phyloP scores from a whole-genome alignment of 192 early-diverging fungal species.

The Gonapodya prolifera region DNA sequence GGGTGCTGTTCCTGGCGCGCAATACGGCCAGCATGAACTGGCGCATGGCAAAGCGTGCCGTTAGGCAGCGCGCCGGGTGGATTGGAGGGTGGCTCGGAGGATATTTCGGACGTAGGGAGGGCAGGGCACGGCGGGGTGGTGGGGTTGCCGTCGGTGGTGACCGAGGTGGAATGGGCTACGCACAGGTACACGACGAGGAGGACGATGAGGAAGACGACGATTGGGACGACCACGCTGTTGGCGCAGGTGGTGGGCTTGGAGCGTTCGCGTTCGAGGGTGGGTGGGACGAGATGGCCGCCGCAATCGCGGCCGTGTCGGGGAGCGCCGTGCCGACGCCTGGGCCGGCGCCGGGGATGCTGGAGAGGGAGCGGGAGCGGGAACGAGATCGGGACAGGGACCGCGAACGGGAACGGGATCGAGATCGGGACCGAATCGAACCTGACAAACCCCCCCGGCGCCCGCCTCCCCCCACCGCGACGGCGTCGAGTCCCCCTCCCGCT shows the following conservation, averaged over 20 bases:
- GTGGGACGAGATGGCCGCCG: neutral
- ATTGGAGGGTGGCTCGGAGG: slow-evolving; percentile 37
- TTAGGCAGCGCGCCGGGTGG: slow-evolving; percentile 31
- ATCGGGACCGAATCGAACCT: too few relatives aligned
- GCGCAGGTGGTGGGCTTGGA: neutral
- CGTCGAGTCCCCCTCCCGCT: too few relatives aligned
- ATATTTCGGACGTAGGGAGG: slow-evolving; percentile 20
- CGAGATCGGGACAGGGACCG: too few relatives aligned
- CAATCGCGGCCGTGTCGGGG: too few relatives aligned
- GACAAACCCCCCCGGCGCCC: too few relatives aligned
- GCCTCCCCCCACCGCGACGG: too few relatives aligned
- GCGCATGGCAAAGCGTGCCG: slow-evolving; percentile 32
- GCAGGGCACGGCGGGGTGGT: too few relatives aligned
- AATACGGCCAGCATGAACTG: slow-evolving; percentile 38
- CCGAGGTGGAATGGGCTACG: neutral
- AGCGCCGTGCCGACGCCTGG: too few relatives aligned
- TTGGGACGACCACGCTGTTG: neutral
- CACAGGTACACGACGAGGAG: neutral
- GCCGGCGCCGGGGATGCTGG: too few relatives aligned
- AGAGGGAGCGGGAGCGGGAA: too few relatives aligned
- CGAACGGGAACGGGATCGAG: too few relatives aligned
- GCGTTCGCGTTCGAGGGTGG: neutral
- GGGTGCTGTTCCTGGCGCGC: slow-evolving; percentile 37
- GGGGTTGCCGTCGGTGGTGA: too few relatives aligned
- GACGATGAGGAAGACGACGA: neutral